A percentile compares a stretch with the other conserved stretches of the same genome.
These are phyloP conservation scores for Gaultheria prostrata DNA, from an alignment of 148 eudicot species.

Conservation along the genomic window DNA sequence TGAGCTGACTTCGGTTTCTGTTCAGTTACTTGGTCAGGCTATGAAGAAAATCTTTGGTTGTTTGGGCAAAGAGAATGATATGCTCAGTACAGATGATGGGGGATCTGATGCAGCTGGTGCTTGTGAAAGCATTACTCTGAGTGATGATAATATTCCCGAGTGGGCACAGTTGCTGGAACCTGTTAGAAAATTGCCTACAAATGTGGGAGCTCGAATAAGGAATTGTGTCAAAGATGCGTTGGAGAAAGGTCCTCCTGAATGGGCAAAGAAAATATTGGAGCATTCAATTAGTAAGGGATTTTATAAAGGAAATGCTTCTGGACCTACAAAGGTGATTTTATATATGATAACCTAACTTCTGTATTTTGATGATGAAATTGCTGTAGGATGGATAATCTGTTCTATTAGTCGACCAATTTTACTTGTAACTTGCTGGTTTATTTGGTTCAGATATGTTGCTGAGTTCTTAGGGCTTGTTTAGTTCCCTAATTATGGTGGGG, in stretches of 20 bases:
- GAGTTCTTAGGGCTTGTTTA: too few species aligned
- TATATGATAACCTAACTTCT: not conserved
- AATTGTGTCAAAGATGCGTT: constrained; percentile 61
- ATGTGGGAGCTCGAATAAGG: constrained; percentile 76
- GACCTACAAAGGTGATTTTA: constrained; percentile 70
- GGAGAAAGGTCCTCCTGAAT: constrained; percentile 66
- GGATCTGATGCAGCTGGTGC: constrained; percentile 38
- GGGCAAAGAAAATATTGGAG: constrained; percentile 67
- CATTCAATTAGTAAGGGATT: constrained; percentile 78
- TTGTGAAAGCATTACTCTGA: constrained; percentile 26
- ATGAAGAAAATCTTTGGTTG: constrained; percentile 49
- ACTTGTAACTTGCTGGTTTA: not conserved
- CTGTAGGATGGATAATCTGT: constrained; percentile 3
- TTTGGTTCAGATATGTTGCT: too few species aligned
- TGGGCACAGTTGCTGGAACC: constrained; percentile 75
- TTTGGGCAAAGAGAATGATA: constrained; percentile 29
- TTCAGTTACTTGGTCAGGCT: constrained; percentile 71
- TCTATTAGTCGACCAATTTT: constrained; percentile 1
- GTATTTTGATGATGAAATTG: not conserved
- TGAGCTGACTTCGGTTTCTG: constrained; percentile 26
- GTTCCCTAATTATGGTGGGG: too few species aligned
- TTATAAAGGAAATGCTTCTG: constrained; percentile 81
- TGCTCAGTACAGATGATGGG: constrained; percentile 44
- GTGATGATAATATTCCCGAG: constrained; percentile 48
- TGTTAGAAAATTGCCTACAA: constrained; percentile 74